Evolutionary conservation across 2,329 filamentous ascomycete genomes (phyloP), one percentile per base, ranked within the genome.

Genomic region (Botryotinia convoluta): DNA sequence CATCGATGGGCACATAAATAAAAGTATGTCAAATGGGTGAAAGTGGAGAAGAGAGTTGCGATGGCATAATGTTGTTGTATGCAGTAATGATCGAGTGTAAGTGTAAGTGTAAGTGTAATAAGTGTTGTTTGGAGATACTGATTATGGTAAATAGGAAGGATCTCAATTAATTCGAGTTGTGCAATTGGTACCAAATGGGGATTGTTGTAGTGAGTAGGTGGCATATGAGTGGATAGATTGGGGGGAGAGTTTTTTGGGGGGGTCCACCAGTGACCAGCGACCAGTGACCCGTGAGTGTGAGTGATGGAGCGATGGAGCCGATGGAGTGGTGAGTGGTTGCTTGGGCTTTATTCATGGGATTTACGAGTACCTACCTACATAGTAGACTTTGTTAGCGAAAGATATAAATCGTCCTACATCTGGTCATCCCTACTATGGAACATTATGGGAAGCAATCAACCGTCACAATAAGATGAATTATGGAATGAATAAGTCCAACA

Each of bases 91-190:
- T 57, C 51, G 51, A 57, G 51, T 26, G 45, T 48, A 26, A 48
- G 45, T 10, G 48, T n/a, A 0, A n/a, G n/a, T n/a, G 48, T 51
- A 26, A 6, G 26, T 14, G 48, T 29, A 26, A n/a, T 18, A 14
- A 57, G 51, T 18, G 51, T 57, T 57, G 62, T 20, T 61, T 60
- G 54, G 68, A 39, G 51, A 60, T 44, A 54, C 64, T 51, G 64
- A 35, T 35, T 51, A 39, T 54, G 45, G 60, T 54, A 42, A 72
- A 54, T 42, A 65, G 61, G 60, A 72, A 72, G 45, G 69, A 72
- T 72, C 69, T 39, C 60, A 67, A 72, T 67, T 67, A 72, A 65
- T 16, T 54, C 45, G 7, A 54, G 69, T 72, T 72, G 45, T 72
- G 45, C 69, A 72, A 72, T 72, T 71, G 69, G 69, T 1, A 44